Evolutionary conservation across 2,329 filamentous ascomycete species (phyloP).

Genomic region (Phaeomoniella chlamydospora): DNA sequence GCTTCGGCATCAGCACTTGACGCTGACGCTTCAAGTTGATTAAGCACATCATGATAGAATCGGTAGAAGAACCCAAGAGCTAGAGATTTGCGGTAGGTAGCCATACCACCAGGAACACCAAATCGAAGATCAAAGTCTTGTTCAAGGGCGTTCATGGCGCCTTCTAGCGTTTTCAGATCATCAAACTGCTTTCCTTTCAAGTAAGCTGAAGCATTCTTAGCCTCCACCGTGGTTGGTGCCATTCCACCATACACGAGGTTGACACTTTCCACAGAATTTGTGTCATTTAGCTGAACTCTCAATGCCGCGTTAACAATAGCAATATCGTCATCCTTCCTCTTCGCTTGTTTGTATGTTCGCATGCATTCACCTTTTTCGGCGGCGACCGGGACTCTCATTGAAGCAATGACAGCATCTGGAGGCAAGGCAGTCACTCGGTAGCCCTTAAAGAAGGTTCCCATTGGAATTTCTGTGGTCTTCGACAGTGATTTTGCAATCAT

Average conservation of each 20-base stretch:
- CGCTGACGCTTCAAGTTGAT: conserved; percentile 34
- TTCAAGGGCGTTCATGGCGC: conserved; percentile 77
- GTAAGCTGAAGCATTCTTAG: conserved; percentile 61
- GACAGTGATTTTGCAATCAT: conserved; percentile 65
- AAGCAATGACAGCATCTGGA: conserved; percentile 68
- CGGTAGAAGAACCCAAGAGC: conserved; percentile 92
- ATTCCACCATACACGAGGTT: conserved; percentile 89
- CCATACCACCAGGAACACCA: conserved; percentile 92
- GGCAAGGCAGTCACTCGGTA: conserved; percentile 76
- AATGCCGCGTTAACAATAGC: conserved; percentile 88
- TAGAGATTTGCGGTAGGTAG: conserved; percentile 81
- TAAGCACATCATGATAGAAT: conserved; percentile 82
- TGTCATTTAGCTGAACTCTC: conserved; percentile 55
- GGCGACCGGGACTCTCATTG: conserved; percentile 71
- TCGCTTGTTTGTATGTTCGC: conserved; percentile 87
- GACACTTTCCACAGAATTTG: conserved; percentile 55
- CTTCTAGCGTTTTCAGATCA: conserved; percentile 72
- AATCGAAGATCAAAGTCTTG: conserved; percentile 79
- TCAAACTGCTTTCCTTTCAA: conserved; percentile 66
- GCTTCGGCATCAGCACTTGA: conserved; percentile 45
- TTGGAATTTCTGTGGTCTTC: conserved; percentile 70
- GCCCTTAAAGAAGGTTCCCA: conserved; percentile 82
- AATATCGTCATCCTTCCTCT: conserved; percentile 96
- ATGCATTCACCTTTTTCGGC: conserved; percentile 66
- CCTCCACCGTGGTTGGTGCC: conserved; percentile 81